These are phyloP conservation scores for Corinectria fuckeliana DNA, from an alignment of 2,329 filamentous ascomycete species.

Conservation along the genomic window DNA sequence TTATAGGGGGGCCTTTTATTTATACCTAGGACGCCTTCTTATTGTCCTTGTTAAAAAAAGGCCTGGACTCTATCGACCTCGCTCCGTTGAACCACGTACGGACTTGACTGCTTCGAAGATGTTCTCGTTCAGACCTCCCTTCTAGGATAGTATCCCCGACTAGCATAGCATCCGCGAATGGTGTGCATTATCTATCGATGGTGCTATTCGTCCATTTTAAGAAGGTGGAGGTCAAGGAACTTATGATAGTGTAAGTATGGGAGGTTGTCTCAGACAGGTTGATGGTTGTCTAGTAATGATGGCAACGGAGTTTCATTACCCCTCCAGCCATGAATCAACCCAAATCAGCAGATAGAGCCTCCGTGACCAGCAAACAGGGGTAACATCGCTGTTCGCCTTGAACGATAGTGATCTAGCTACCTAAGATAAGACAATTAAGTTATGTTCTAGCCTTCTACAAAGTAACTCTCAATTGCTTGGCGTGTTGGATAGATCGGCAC, in stretches of 20 bases:
- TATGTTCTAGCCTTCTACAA: neutral
- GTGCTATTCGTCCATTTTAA: conserved; percentile 5
- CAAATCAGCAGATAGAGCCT: too few species aligned
- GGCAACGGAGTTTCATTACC: too few species aligned
- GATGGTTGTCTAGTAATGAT: neutral
- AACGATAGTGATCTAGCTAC: too few species aligned
- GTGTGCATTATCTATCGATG: neutral
- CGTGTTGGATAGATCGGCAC: conserved; percentile 11
- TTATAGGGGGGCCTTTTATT: neutral
- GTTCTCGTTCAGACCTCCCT: conserved; percentile 2
- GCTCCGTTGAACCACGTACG: neutral
- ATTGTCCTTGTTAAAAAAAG: too few species aligned
- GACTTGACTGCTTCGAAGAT: neutral
- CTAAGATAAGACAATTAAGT: too few species aligned
- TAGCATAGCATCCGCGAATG: neutral
- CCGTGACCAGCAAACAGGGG: too few species aligned
- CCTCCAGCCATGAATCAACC: too few species aligned
- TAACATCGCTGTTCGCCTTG: too few species aligned
- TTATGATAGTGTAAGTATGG: neutral
- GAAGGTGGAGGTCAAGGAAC: neutral
- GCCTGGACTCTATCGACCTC: too few species aligned
- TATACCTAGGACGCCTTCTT: neutral
- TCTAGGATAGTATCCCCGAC: neutral
- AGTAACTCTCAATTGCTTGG: neutral
- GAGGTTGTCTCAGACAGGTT: too few species aligned